phyloP scores from a whole-genome alignment of 345 rosid genomes.

The Camelina sativa region DNA sequence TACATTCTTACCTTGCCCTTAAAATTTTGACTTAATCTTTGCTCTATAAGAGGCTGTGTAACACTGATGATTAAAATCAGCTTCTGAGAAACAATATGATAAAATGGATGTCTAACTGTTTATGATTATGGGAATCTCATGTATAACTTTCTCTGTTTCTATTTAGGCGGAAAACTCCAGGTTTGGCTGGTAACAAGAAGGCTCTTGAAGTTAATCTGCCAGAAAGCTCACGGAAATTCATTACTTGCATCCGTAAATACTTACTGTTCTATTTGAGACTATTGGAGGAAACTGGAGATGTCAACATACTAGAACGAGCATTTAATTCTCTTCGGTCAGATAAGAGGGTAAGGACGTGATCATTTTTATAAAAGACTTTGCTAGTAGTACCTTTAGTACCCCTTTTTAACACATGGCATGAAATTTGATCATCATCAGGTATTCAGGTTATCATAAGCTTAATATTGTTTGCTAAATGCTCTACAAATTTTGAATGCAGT shows the following conservation, averaged over 20 bases:
- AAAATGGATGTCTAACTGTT: slow-evolving; percentile 20
- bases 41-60: not conserved
- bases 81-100: slow-evolving; percentile 29
- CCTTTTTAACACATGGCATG: slow-evolving; percentile 7
- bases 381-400: slow-evolving; percentile 14
- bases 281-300: slow-evolving; percentile 88
- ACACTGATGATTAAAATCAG: slow-evolving; percentile 15
- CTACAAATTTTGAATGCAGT: slow-evolving; percentile 56
- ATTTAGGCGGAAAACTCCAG: slow-evolving; percentile 84
- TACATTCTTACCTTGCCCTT: slow-evolving; percentile 29
- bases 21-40: not conserved
- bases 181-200: slow-evolving; percentile 78
- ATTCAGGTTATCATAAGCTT: slow-evolving; percentile 24
- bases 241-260: slow-evolving; percentile 92
- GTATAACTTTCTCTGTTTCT: slow-evolving; percentile 29
- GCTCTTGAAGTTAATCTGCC: slow-evolving; percentile 90
- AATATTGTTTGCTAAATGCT: slow-evolving; percentile 24
- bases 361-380: slow-evolving; percentile 19
- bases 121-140: slow-evolving; percentile 29
- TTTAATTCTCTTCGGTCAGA: slow-evolving; percentile 82
- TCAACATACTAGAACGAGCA: slow-evolving; percentile 84
- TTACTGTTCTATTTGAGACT: slow-evolving; percentile 83
- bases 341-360: slow-evolving; percentile 71
- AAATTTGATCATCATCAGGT: slow-evolving; percentile 33
- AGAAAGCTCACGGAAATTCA: slow-evolving; percentile 96